Evolutionary conservation across 495 filamentous ascomycete species (phyloP), one percentile per base, ranked within the genome.

Genomic region (Tuber microsphaerosporum): DNA sequence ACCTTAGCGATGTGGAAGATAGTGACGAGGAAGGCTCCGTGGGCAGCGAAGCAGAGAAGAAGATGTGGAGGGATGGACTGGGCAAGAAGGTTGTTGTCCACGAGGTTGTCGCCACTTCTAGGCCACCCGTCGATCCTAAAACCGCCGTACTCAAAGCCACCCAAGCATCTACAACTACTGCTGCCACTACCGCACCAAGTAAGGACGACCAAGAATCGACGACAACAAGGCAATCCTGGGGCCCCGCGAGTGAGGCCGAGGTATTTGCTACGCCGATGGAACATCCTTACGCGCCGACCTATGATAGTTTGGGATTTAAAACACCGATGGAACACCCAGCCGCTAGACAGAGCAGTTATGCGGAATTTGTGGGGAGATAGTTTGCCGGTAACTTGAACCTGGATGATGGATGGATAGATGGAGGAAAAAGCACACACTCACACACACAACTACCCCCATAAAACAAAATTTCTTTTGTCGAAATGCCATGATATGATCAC

Each of bases 11-110:
- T 39, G 76, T 68, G 4, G 76, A 82, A 61, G 81, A 82, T 22
- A 79, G 78, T 26, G 81, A 79, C 8, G 80, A 81, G 42, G 74
- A 75, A 69, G 76, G 71, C 6, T 79, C 77, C 0, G 71, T 80
- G 31, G 73, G 76, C 10, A 82, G 80, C 45, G 81, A 81, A 46
- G 75, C 71, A 10, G 80, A 82, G 16, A 69, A 79, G 65, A 77
- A 80, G 41, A 82, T 82, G 81, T 82, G 81, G 81, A 80, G 81
- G 71, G 81, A 82, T 16, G 81, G 80, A 31, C 56, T 74, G 19
- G 77, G 69, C 45, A 82, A 82, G 61, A 79, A 79, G 37, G 80
- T 82, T 65, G 70, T 79, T 20, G 74, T 73, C 42, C 77, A 79
- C n/a, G 70, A 79, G 44, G 76, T 79, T 51, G 12, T 69, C 20